These are phyloP conservation scores for Sclerotinia subarctica DNA, from an alignment of 2,329 filamentous ascomycete genomes.

Conservation along the genomic window DNA sequence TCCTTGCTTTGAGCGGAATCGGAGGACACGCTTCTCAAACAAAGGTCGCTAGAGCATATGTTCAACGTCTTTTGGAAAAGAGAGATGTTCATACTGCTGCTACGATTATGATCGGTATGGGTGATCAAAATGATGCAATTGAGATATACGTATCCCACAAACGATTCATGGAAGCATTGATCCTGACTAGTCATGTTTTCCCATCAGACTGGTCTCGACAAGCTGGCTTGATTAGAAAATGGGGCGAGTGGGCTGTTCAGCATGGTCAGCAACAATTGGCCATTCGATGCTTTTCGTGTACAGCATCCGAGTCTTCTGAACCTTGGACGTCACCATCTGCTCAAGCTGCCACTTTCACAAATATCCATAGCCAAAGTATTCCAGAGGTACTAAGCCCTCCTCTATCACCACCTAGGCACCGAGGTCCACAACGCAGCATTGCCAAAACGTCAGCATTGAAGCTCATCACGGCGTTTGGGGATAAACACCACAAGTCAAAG, in stretches of 20 bases:
- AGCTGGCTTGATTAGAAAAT: conserved; percentile 82
- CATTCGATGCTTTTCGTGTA: conserved; percentile 89
- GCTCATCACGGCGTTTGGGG: conserved; percentile 84
- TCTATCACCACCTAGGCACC: conserved; percentile 67
- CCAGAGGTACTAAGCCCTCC: conserved; percentile 65
- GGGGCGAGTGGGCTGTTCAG: conserved; percentile 88
- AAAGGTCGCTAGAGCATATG: conserved; percentile 85
- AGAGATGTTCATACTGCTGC: conserved; percentile 90
- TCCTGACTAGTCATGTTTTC: conserved; percentile 79
- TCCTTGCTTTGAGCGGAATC: conserved; percentile 86
- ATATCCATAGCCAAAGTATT: conserved; percentile 56
- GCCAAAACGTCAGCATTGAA: conserved; percentile 82
- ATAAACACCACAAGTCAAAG: conserved; percentile 57
- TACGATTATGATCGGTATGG: conserved; percentile 87
- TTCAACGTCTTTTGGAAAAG: conserved; percentile 83
- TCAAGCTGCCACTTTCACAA: conserved; percentile 56
- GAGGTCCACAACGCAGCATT: conserved; percentile 59
- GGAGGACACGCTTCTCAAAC: conserved; percentile 75
- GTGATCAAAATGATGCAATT: conserved; percentile 89
- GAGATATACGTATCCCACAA: conserved; percentile 93
- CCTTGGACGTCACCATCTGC: conserved; percentile 86
- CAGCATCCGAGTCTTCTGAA: conserved; percentile 77
- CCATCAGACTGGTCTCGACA: conserved; percentile 90
- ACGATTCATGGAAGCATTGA: conserved; percentile 86
- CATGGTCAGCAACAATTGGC: conserved; percentile 86